Conservation (phyloP, 345 rosid species). For the Eucalyptus cloeziana region DNA sequence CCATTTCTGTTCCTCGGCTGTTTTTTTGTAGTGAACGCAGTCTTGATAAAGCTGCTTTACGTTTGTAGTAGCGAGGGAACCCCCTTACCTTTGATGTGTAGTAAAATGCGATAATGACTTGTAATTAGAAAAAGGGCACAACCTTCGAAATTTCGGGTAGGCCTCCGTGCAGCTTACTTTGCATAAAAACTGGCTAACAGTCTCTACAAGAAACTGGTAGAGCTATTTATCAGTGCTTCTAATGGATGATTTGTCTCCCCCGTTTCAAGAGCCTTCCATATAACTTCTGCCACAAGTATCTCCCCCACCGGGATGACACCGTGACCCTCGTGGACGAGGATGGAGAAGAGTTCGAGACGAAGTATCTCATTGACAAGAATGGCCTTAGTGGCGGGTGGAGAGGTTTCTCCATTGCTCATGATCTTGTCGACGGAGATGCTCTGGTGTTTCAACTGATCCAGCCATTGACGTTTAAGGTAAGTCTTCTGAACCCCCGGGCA, state of each 20-base stretch:
- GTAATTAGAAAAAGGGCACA: background rate
- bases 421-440: conserved; percentile 33
- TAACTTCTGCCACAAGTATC: conserved; percentile 35
- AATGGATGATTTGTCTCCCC: background rate
- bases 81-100: too few relatives aligned
- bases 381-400: conserved; percentile 52
- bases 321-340: conserved; percentile 23
- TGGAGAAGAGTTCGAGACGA: conserved; percentile 13
- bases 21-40: background rate
- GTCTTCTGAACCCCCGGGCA: background rate
- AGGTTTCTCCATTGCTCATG: conserved; percentile 33
- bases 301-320: conserved; percentile 22
- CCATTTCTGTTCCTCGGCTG: background rate
- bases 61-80: too few relatives aligned
- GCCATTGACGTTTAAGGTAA: conserved; percentile 22
- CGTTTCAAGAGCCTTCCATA: conserved; percentile 24
- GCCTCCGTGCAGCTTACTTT: background rate
- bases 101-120: background rate
- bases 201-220: background rate
- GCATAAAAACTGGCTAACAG: background rate
- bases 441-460: conserved; percentile 30
- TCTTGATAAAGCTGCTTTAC: background rate
- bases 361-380: conserved; percentile 23
- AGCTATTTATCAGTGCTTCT: background rate
- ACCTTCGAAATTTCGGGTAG: background rate